Percentiles rank a stretch among this genome's conserved stretches.
Evolutionary conservation across 2,329 filamentous ascomycete species (phyloP).

Genomic region (Monosporascus sp.): DNA sequence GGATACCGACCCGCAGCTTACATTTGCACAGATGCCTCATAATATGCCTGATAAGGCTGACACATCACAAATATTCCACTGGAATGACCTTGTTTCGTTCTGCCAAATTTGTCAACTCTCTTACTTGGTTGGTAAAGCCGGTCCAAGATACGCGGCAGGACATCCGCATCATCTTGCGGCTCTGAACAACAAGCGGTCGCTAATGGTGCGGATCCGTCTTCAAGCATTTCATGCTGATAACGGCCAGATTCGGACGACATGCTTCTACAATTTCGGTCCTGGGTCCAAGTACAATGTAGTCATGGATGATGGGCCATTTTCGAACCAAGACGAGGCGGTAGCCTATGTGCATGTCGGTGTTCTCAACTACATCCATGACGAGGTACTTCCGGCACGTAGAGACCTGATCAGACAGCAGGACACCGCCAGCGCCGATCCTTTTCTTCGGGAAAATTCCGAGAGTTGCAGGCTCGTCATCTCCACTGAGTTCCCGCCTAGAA

Average conservation of each 20-base stretch:
- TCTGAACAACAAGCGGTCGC: neutral
- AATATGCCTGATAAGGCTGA: no score
- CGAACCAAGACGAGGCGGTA: neutral
- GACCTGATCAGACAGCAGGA: no score
- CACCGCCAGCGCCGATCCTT: no score
- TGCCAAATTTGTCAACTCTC: neutral
- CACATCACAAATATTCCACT: neutral
- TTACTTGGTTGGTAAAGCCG: neutral
- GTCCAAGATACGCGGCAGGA: neutral
- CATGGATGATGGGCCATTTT: neutral
- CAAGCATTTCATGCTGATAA: neutral
- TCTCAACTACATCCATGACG: neutral
- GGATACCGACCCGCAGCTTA: neutral
- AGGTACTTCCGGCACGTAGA: no score
- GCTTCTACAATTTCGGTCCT: neutral
- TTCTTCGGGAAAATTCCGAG: no score
- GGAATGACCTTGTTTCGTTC: neutral
- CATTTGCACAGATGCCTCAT: neutral
- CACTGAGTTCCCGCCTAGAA: no score
- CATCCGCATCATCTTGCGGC: neutral
- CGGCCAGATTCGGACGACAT: neutral
- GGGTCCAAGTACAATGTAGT: neutral
- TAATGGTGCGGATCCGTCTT: neutral
- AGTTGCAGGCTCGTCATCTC: no score
- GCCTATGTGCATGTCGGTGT: neutral